Percentiles rank a stretch among this genome's conserved stretches.
Conservation (phyloP, 495 filamentous ascomycete genomes). For the Sordaria brevicollis region DNA sequence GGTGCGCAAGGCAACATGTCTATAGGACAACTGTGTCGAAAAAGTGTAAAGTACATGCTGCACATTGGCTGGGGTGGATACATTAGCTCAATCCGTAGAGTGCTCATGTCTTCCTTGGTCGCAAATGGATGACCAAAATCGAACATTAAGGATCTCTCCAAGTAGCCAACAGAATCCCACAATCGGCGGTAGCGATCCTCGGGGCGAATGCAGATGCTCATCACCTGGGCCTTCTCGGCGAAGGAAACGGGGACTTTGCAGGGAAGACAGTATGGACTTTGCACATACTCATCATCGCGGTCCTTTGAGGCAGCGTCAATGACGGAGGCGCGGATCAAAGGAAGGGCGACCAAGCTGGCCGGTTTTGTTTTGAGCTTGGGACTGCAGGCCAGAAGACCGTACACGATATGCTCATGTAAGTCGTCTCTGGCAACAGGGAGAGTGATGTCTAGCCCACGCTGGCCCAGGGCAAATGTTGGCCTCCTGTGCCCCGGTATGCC, state of each 20-base stretch:
- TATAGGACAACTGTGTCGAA: neutral
- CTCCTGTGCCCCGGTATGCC: neutral
- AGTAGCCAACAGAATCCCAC: neutral
- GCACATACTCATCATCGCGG: neutral
- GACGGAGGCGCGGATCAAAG: neutral
- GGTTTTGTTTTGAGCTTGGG: neutral
- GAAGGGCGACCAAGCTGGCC: neutral
- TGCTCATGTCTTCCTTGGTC: neutral
- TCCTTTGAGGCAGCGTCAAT: rapidly evolving
- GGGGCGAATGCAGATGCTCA: neutral
- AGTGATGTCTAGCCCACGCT: neutral
- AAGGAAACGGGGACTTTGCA: neutral
- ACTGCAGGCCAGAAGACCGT: neutral
- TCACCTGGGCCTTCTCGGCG: neutral
- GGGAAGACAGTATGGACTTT: neutral
- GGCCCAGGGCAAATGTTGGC: neutral
- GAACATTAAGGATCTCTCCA: neutral
- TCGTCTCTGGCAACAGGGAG: neutral
- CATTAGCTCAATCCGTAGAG: neutral
- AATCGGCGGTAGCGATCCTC: neutral
- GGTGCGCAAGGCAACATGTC: neutral
- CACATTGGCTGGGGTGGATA: neutral
- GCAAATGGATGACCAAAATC: neutral
- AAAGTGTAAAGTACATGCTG: neutral
- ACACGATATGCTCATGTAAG: neutral